Conservation (phyloP, 2,329 filamentous ascomycete species). For the Colletotrichum tropicale region DNA sequence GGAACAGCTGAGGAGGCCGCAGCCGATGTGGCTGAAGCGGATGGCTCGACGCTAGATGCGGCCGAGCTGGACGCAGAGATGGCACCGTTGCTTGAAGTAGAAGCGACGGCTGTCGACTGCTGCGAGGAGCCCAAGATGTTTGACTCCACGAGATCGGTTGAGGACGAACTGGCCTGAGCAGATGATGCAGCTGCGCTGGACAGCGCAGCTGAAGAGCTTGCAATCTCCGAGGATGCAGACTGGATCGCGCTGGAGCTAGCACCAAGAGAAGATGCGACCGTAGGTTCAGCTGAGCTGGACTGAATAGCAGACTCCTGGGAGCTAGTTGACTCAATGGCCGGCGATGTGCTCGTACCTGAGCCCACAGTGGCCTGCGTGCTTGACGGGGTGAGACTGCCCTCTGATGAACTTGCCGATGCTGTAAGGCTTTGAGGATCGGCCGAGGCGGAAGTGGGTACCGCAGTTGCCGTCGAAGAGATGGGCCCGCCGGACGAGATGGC, state of each 20-base stretch:
- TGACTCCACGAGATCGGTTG: neutral
- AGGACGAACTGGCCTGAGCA: neutral
- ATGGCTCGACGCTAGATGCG: neutral
- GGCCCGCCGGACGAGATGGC: neutral
- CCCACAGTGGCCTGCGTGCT: fast-evolving
- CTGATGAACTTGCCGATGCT: neutral
- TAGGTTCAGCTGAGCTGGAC: neutral
- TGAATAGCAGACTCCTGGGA: neutral
- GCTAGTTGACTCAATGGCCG: neutral
- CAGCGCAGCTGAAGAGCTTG: neutral
- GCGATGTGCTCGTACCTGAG: neutral
- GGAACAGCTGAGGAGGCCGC: neutral
- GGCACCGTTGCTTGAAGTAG: neutral
- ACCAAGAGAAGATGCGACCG: neutral
- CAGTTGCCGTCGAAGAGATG: neutral
- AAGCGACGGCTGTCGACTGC: neutral
- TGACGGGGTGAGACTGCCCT: neutral
- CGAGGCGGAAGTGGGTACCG: neutral
- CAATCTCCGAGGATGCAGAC: neutral
- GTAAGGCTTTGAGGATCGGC: neutral
- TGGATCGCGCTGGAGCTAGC: neutral
- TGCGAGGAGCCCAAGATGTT: neutral
- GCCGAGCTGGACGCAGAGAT: neutral
- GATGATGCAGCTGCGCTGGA: neutral
- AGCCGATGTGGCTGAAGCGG: fast-evolving